A percentile compares a stretch with the other conserved stretches of the same genome.
These are phyloP conservation scores for Leccinum arenicola DNA, from an alignment of 768 basidiomycete genomes.

Conservation along the genomic window DNA sequence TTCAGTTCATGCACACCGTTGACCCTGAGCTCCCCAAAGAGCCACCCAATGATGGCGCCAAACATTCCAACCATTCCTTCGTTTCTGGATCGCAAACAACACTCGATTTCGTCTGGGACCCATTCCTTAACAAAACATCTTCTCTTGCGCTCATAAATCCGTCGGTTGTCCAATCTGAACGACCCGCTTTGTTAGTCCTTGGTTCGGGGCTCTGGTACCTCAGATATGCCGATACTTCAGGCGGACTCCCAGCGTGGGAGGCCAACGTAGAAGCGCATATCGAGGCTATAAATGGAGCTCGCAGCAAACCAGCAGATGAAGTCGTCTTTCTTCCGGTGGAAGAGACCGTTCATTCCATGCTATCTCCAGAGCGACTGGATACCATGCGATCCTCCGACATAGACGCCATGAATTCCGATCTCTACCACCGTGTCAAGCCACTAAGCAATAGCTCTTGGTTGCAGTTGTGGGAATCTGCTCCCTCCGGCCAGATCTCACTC, in stretches of 20 bases:
- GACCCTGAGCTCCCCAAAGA: constrained; percentile 54
- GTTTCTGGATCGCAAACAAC: constrained; percentile 43
- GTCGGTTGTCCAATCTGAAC: constrained; percentile 14
- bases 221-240: constrained; percentile 65
- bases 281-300: constrained; percentile 39
- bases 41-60: constrained; percentile 54
- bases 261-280: constrained; percentile 68
- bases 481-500: constrained; percentile 46
- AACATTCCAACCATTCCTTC: constrained; percentile 65
- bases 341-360: constrained; percentile 60
- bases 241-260: constrained; percentile 79
- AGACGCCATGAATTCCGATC: constrained; percentile 88
- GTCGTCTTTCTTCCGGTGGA: constrained; percentile 79
- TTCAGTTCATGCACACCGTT: constrained; percentile 60
- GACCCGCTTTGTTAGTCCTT: constrained; percentile 70
- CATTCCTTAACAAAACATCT: constrained; percentile 73
- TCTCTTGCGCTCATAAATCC: constrained; percentile 44
- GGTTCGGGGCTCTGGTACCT: constrained; percentile 92
- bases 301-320: constrained; percentile 56
- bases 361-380: constrained; percentile 58
- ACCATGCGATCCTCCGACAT: constrained; percentile 79
- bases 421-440: constrained; percentile 62
- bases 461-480: constrained; percentile 22
- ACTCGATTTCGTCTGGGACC: constrained; percentile 79
- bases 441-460: constrained; percentile 29